These are phyloP conservation scores for Sphenostylis stenocarpa DNA, from an alignment of 306 rosid species.

Conservation along the genomic window DNA sequence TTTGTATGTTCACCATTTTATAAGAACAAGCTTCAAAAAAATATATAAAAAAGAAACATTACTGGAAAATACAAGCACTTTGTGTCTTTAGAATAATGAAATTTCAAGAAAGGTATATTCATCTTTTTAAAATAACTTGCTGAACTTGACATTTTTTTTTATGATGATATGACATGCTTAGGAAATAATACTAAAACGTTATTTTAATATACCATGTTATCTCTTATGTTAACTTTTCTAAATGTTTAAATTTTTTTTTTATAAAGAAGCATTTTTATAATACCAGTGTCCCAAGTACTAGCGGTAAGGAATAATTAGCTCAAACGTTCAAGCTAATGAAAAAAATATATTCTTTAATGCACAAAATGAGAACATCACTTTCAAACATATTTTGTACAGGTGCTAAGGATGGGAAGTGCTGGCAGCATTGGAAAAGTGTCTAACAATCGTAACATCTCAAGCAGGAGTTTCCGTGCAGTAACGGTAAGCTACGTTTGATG, in stretches of 20 bases:
- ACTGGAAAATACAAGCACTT: neutral
- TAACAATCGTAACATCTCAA: neutral
- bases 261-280: neutral
- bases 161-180: neutral
- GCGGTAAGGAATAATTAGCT: neutral
- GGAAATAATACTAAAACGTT: neutral
- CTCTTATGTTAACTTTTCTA: neutral
- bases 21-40: neutral
- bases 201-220: neutral
- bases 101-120: neutral
- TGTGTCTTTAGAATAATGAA: neutral
- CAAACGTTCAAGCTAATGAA: neutral
- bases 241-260: neutral
- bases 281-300: neutral
- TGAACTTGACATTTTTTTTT: neutral
- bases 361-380: neutral
- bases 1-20: neutral
- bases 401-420: neutral
- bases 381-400: neutral
- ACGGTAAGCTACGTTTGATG: neutral
- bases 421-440: neutral
- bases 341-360: neutral
- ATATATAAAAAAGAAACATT: neutral
- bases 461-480: neutral
- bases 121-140: neutral